Conservation (phyloP, 78 protist genomes). For the Pigoraptor vietnamica region DNA sequence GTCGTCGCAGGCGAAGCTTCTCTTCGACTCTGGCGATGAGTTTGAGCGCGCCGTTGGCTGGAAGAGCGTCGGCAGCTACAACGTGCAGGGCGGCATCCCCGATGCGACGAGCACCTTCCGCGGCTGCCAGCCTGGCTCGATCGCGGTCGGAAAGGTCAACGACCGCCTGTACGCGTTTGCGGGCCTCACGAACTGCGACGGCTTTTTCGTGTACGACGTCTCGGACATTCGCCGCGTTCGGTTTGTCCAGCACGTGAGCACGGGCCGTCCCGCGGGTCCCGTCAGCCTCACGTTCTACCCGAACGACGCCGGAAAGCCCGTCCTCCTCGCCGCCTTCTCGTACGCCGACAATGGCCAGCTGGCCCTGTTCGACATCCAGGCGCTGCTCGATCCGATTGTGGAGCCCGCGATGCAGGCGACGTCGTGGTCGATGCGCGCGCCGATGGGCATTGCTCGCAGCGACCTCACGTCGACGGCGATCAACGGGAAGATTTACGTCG, state of each 20-base stretch:
- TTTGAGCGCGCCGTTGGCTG: neutral
- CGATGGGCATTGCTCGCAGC: neutral
- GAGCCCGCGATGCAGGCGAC: neutral
- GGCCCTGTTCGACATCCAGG: neutral
- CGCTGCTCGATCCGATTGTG: neutral
- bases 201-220: neutral
- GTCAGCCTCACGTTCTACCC: neutral
- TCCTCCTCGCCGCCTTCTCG: neutral
- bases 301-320: neutral
- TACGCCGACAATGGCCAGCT: neutral
- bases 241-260: neutral
- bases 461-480: neutral
- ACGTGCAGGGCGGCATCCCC: neutral
- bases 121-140: neutral
- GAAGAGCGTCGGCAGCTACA: neutral
- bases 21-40: neutral
- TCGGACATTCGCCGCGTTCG: neutral
- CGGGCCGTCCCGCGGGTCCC: neutral
- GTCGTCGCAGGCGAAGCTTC: neutral
- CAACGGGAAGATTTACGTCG: neutral
- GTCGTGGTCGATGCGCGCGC: neutral
- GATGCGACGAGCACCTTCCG: neutral
- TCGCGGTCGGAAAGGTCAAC: neutral
- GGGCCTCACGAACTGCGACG: neutral
- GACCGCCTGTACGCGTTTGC: neutral